Percentiles rank a stretch among this genome's conserved stretches.
These are phyloP conservation scores for Nothophytophthora sp. DNA, from an alignment of 352 stramenopile species.

Conservation along the genomic window DNA sequence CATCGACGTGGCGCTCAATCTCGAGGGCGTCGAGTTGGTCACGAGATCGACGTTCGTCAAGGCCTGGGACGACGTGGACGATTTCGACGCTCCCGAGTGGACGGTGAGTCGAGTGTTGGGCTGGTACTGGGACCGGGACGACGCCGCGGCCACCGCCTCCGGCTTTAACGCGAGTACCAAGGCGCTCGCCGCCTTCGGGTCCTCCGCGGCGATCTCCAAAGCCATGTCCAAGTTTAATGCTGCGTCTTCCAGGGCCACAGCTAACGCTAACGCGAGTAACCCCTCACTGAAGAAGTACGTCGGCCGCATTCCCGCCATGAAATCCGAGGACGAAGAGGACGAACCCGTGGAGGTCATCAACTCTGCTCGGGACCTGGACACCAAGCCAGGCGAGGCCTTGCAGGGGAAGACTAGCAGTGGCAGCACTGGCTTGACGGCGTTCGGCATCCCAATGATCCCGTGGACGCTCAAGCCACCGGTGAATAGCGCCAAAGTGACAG, in stretches of 20 bases:
- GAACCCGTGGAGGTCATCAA: constrained; percentile 44
- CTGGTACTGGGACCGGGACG: constrained; percentile 63
- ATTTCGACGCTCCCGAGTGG: constrained; percentile 38
- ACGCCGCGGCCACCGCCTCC: constrained; percentile 10
- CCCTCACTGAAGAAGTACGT: constrained; percentile 19
- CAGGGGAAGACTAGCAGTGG: constrained; percentile 3
- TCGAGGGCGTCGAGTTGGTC: constrained; percentile 41
- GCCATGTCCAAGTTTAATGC: constrained; percentile 23
- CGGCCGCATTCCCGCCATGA: constrained; percentile 1
- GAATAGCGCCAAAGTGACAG: constrained; percentile 21
- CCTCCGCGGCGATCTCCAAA: constrained; percentile 23
- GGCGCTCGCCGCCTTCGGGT: constrained; percentile 25
- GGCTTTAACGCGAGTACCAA: constrained; percentile 17
- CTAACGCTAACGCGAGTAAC: constrained; percentile 9
- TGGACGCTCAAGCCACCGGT: constrained; percentile 16
- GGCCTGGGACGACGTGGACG: constrained; percentile 38
- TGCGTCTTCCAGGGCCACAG: constrained; percentile 8
- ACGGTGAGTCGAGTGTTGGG: constrained; percentile 40
- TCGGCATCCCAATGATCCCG: constrained; percentile 14
- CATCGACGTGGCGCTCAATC: constrained; percentile 48
- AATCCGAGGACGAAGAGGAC: constrained; percentile 24
- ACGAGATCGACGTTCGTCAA: constrained; percentile 39
- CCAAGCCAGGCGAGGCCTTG: constrained; percentile 1
- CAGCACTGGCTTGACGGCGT: constrained; percentile 9
- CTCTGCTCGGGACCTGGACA: constrained; percentile 37